Conservation (phyloP, 2,329 filamentous ascomycete genomes). For the Gremmenia infestans region DNA sequence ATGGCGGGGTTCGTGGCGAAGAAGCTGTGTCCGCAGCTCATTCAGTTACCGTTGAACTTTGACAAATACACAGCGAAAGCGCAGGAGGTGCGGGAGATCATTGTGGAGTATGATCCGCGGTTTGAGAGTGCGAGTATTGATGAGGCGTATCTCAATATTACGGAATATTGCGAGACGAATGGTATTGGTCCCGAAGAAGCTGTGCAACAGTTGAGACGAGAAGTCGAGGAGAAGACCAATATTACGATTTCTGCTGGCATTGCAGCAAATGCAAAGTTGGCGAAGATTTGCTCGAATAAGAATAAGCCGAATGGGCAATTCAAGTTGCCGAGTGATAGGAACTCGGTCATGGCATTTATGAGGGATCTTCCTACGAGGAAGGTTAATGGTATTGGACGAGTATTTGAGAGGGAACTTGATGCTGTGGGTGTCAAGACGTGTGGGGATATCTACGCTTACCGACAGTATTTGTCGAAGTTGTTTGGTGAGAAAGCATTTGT, state of each 20-base stretch:
- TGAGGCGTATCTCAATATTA: slow-evolving; percentile 95
- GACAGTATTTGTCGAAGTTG: slow-evolving; percentile 67
- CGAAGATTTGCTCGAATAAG: slow-evolving; percentile 91
- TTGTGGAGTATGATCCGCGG: slow-evolving; percentile 81
- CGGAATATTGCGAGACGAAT: slow-evolving; percentile 71
- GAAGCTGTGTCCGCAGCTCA: slow-evolving; percentile 83
- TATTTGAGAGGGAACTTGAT: slow-evolving; percentile 84
- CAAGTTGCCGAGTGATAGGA: slow-evolving; percentile 64
- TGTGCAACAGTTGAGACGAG: slow-evolving; percentile 70
- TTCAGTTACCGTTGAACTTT: slow-evolving; percentile 80
- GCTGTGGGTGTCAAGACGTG: slow-evolving; percentile 85
- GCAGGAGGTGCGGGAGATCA: slow-evolving; percentile 74
- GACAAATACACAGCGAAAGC: slow-evolving; percentile 89
- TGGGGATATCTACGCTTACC: slow-evolving; percentile 75
- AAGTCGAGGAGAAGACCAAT: slow-evolving; percentile 70
- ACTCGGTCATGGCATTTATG: slow-evolving; percentile 81
- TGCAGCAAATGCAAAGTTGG: slow-evolving; percentile 85
- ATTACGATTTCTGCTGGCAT: slow-evolving; percentile 94
- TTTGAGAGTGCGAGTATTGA: slow-evolving; percentile 95
- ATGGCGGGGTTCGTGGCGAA: slow-evolving; percentile 96
- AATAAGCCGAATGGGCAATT: slow-evolving; percentile 98
- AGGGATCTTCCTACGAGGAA: slow-evolving; percentile 76
- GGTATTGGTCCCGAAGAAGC: slow-evolving; percentile 64
- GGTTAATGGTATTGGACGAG: slow-evolving; percentile 90
- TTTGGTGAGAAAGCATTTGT: slow-evolving; percentile 90